These are phyloP conservation scores for Colletotrichum cordylinicola DNA, from an alignment of 2,329 filamentous ascomycete species.

Conservation along the genomic window DNA sequence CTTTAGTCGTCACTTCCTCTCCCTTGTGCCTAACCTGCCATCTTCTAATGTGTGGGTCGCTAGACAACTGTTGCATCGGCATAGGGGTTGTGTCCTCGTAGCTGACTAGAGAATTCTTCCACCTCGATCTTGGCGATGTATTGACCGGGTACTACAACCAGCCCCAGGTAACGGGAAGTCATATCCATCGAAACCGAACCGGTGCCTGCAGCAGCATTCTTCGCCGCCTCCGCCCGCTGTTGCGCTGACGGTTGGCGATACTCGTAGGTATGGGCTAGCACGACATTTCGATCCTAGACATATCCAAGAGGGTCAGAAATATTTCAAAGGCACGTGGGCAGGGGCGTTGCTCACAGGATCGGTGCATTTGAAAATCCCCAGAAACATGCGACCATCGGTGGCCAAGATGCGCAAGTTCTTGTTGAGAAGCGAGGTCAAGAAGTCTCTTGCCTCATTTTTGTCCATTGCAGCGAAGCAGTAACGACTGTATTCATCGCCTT, in stretches of 20 bases:
- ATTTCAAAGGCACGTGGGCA: not conserved
- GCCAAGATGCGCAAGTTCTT: constrained; percentile 81
- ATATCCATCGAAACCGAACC: constrained; percentile 69
- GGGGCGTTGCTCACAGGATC: constrained; percentile 62
- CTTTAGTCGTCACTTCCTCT: not conserved
- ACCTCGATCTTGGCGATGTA: constrained; percentile 89
- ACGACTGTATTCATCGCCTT: not conserved
- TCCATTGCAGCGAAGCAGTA: constrained; percentile 41
- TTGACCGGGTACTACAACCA: constrained; percentile 87
- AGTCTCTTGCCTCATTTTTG: constrained; percentile 58
- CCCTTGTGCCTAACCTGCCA: not conserved
- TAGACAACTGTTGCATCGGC: not conserved
- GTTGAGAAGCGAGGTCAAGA: constrained; percentile 72
- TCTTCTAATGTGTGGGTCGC: not conserved
- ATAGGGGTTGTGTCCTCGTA: constrained; percentile 29
- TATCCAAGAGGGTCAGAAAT: not conserved
- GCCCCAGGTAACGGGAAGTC: constrained; percentile 84
- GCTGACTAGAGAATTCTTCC: constrained; percentile 73
- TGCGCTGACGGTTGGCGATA: constrained; percentile 76
- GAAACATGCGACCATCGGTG: constrained; percentile 85
- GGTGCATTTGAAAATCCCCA: constrained; percentile 92
- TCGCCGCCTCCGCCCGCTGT: constrained; percentile 43
- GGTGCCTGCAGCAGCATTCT: constrained; percentile 34
- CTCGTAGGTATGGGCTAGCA: constrained; percentile 86
- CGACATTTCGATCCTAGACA: constrained; percentile 81